Base-by-base conservation (phyloP, 805 yeast genomes). In the Sugiyamaella lignohabitans region DNA sequence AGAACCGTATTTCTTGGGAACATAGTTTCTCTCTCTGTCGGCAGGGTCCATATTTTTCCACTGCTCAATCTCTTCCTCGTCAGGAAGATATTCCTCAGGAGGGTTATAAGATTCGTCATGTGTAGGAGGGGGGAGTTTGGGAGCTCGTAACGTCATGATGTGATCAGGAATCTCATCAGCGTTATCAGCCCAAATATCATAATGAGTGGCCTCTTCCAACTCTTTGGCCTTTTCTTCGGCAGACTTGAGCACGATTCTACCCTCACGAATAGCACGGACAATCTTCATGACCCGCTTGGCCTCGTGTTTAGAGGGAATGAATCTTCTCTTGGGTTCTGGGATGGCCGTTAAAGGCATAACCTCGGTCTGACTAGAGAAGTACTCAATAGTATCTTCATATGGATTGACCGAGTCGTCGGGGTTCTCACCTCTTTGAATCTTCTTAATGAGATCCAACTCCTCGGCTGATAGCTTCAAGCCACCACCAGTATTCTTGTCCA, bases 291-390 rank as follows among this genome's bases (percentile, higher is more conserved):
- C 81, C 65, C 94, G 76, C 70, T 87, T 87, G 30, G 97, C 97
- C 72, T 93, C 99, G 64, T 88, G 91, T 64, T 88, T 88, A 10
- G 98, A 91, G 20, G 98, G 98, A 51, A 87, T 85, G 59, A 93
- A 93, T 64, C 99, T 78, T 64, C 98, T 79, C 70, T 93, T 93
- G 47, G 99, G 98, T 70, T 93, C 99, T 8, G 97, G 98, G 14
- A 79, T 82, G 0, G 96, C 96, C 22, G 87, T 79, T 50, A 93
- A 73, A 3, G 98, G 98, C 94, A 86, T 89, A 18, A 79, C 69
- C 69, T 88, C 96, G 34, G 77, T 72, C 59, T 87, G 75, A 53
- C 84, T 76, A 2, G 96, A 85, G 66, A 93, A 93, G 96, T 97
- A 93, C 67, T 93, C 98, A 51, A 89, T 80, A 34, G 86, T 80